Conservation (phyloP, 2,329 filamentous ascomycete genomes). For the Neopestalotiopsis clavispora region DNA sequence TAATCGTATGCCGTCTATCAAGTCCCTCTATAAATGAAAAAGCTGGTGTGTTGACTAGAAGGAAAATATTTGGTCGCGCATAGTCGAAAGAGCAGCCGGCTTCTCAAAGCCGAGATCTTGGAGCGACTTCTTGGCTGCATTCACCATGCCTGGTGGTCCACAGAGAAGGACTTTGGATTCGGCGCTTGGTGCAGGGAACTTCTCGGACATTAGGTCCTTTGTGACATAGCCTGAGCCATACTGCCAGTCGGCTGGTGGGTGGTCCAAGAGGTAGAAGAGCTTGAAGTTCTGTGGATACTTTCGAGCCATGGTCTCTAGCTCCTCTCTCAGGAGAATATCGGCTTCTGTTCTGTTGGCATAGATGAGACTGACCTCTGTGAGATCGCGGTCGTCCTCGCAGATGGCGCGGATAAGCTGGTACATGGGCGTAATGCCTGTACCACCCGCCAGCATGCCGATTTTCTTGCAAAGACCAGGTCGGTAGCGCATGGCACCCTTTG, state of each 20-base stretch:
- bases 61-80: conserved; percentile 58
- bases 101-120: conserved; percentile 54
- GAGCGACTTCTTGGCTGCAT: conserved; percentile 57
- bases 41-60: conserved; percentile 22
- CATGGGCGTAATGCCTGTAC: conserved; percentile 60
- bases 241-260: conserved; percentile 50
- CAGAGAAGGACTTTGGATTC: conserved; percentile 63
- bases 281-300: conserved; percentile 58
- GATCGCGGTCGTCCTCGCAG: conserved; percentile 63
- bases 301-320: conserved; percentile 59
- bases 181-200: conserved; percentile 48
- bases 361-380: conserved; percentile 59
- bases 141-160: conserved; percentile 65
- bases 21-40: not conserved
- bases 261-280: conserved; percentile 60
- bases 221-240: conserved; percentile 57
- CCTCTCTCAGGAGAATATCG: conserved; percentile 62
- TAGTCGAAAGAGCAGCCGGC: conserved; percentile 54
- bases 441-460: conserved; percentile 62
- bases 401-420: conserved; percentile 68
- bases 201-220: conserved; percentile 52
- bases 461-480: conserved; percentile 43
- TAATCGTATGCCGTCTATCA: not conserved
- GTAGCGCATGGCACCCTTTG: conserved; percentile 62
- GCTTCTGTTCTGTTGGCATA: conserved; percentile 63